phyloP scores from a whole-genome alignment of 257 asterid genomes.

The Mentha longifolia region DNA sequence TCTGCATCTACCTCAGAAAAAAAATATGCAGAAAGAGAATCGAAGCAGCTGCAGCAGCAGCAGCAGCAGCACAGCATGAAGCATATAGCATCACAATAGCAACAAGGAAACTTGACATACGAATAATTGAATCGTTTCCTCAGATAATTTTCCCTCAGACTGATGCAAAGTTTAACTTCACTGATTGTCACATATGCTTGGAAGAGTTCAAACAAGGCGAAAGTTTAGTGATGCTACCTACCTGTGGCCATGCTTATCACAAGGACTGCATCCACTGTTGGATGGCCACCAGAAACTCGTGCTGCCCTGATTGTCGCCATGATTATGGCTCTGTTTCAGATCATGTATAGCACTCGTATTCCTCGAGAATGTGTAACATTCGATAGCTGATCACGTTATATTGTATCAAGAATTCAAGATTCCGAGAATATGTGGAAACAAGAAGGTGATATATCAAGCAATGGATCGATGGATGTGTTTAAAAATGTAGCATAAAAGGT shows the following conservation, averaged over 20 bases:
- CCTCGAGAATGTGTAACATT: not conserved
- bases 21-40: not conserved
- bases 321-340: conserved; percentile 12
- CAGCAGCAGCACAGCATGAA: not conserved
- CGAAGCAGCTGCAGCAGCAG: not conserved
- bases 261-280: conserved; percentile 22
- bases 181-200: conserved; percentile 33
- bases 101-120: conserved; percentile 8
- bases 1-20: conserved; percentile 20
- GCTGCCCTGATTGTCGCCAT: conserved; percentile 28
- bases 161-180: conserved; percentile 18
- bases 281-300: conserved; percentile 26
- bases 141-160: not conserved
- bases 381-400: not conserved
- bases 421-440: too few species aligned
- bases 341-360: conserved; percentile 9
- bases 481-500: not conserved
- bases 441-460: not conserved
- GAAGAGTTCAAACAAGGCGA: conserved; percentile 34
- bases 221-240: conserved; percentile 25
- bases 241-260: conserved; percentile 30
- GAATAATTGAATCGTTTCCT: conserved; percentile 14
- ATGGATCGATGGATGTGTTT: not conserved
- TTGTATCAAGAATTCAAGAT: not conserved
- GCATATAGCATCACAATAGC: conserved; percentile 2